Conservation (phyloP, 306 rosid genomes). For the Gleditsia sinensis region DNA sequence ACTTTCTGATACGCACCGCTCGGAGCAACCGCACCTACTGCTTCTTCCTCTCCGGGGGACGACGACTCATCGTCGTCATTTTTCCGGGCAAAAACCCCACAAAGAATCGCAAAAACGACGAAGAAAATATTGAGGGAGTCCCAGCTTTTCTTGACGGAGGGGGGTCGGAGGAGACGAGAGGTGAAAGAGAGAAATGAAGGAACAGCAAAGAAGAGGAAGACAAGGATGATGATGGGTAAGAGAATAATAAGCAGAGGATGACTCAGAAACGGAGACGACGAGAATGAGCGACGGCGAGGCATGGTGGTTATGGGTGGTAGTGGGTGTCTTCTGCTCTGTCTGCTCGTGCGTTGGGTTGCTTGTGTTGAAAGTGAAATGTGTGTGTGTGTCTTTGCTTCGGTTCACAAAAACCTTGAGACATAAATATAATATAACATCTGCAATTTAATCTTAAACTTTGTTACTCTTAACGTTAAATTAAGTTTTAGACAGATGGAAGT, state of each 20-base stretch:
- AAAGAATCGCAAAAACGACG: constrained; percentile 66
- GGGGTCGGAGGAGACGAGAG: constrained; percentile 50
- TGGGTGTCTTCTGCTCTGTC: not conserved
- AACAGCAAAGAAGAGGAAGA: constrained; percentile 59
- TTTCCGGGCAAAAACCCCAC: constrained; percentile 62
- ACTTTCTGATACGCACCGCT: not conserved
- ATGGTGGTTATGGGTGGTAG: constrained; percentile 43
- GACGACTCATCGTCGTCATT: constrained; percentile 58
- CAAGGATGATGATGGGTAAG: constrained; percentile 51
- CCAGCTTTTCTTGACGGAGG: constrained; percentile 70
- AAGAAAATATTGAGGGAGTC: constrained; percentile 72
- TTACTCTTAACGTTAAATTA: no score
- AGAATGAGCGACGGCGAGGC: constrained; percentile 49
- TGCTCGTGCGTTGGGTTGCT: no score
- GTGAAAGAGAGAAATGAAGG: constrained; percentile 67
- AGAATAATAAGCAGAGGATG: constrained; percentile 73
- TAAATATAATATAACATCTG: not conserved
- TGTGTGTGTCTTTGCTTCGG: not conserved
- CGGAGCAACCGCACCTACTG: not conserved
- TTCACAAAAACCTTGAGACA: not conserved
- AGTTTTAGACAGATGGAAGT: no score
- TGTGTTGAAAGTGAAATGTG: not conserved
- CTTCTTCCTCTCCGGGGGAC: not conserved
- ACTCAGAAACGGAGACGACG: constrained; percentile 56
- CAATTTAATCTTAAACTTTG: not conserved